Conservation (phyloP, 495 filamentous ascomycete species). For the Letharia lupina region DNA sequence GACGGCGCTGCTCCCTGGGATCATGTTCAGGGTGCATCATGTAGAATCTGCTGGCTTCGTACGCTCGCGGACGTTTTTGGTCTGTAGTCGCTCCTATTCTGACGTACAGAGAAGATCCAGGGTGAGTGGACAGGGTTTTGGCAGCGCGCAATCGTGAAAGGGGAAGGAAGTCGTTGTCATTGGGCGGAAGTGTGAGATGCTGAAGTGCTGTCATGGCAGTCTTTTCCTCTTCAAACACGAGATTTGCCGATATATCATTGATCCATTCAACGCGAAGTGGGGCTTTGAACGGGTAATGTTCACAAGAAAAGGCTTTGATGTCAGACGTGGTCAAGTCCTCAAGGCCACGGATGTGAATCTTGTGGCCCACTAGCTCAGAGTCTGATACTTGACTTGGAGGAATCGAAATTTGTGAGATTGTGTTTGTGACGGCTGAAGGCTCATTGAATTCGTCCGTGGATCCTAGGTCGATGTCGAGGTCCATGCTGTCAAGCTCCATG, state of each 20-base stretch:
- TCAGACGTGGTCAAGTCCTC: slow-evolving; percentile 72
- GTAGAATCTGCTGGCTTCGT: slow-evolving; percentile 80
- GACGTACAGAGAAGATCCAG: slow-evolving; percentile 60
- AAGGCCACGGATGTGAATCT: slow-evolving; percentile 75
- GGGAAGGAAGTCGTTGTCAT: slow-evolving; percentile 35
- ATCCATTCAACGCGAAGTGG: slow-evolving; percentile 80
- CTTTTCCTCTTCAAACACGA: slow-evolving; percentile 64
- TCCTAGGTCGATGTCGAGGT: slow-evolving; percentile 35
- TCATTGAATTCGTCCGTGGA: slow-evolving; percentile 28
- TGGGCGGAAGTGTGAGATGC: slow-evolving; percentile 43
- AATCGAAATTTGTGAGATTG: neutral
- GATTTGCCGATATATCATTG: slow-evolving; percentile 82
- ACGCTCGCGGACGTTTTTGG: slow-evolving; percentile 66
- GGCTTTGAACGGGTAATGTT: slow-evolving; percentile 49
- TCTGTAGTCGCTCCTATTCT: slow-evolving; percentile 68
- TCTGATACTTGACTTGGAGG: slow-evolving; percentile 7
- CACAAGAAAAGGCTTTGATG: slow-evolving; percentile 58
- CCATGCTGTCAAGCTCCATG: slow-evolving; percentile 34
- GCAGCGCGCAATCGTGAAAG: slow-evolving; percentile 48
- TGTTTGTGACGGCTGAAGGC: slow-evolving; percentile 4
- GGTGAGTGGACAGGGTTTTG: slow-evolving; percentile 54
- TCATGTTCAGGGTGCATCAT: slow-evolving; percentile 83
- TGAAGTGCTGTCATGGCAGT: slow-evolving; percentile 63
- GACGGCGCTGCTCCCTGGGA: slow-evolving; percentile 60
- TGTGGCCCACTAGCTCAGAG: slow-evolving; percentile 40